Evolutionary conservation across 352 stramenopile species (phyloP).

Genomic region (Phytophthora citrophthora): DNA sequence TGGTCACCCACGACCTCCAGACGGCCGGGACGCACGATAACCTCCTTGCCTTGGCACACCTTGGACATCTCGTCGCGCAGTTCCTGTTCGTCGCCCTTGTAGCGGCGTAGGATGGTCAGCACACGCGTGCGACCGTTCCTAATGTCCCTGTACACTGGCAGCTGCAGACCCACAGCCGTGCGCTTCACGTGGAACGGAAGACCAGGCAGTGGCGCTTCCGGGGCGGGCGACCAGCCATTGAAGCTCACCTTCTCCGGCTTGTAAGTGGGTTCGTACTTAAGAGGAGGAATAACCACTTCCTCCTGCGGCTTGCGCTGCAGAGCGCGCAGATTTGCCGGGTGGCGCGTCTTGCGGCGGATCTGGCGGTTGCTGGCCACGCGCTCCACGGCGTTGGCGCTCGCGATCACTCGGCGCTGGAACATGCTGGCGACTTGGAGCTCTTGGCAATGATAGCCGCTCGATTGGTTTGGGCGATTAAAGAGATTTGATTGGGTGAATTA

Average conservation of each 20-base stretch:
- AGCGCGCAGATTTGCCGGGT: slow-evolving; percentile 73
- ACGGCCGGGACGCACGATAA: slow-evolving; percentile 67
- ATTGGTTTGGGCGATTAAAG: slow-evolving; percentile 22
- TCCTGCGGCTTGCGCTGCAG: slow-evolving; percentile 68
- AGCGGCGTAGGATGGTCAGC: slow-evolving; percentile 86
- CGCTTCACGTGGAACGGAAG: slow-evolving; percentile 86
- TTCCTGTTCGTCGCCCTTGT: slow-evolving; percentile 80
- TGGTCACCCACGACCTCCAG: slow-evolving; percentile 85
- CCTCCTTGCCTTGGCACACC: slow-evolving; percentile 82
- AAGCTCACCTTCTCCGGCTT: slow-evolving; percentile 86
- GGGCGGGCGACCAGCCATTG: slow-evolving; percentile 86
- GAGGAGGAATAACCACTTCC: slow-evolving; percentile 59
- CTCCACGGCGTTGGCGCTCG: slow-evolving; percentile 53
- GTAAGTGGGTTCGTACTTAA: slow-evolving; percentile 87
- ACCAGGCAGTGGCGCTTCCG: slow-evolving; percentile 61
- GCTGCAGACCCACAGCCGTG: slow-evolving; percentile 76
- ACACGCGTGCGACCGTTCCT: slow-evolving; percentile 87
- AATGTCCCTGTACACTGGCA: slow-evolving; percentile 89
- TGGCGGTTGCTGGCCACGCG: slow-evolving; percentile 87
- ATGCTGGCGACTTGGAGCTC: slow-evolving; percentile 38
- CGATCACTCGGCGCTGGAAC: slow-evolving; percentile 69
- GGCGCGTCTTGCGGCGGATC: slow-evolving; percentile 83
- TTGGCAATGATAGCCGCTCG: slow-evolving; percentile 34
- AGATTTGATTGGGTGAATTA: slow-evolving; percentile 7
- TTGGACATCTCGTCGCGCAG: slow-evolving; percentile 84